These are phyloP conservation scores for Penicillium sp. DNA, from an alignment of 2,329 filamentous ascomycete genomes.

Conservation along the genomic window DNA sequence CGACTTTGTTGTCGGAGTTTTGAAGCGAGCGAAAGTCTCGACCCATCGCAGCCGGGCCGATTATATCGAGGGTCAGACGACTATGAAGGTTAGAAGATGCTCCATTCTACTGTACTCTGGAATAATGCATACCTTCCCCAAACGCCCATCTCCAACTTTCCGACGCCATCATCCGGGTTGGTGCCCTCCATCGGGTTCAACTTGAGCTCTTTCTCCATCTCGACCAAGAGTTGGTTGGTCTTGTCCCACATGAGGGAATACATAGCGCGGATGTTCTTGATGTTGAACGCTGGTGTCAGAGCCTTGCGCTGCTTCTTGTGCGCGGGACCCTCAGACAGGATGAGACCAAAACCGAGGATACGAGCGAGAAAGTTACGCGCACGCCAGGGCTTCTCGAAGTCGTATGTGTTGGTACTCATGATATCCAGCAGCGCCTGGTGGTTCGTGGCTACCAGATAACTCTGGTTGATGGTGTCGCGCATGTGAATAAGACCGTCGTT, in stretches of 20 bases:
- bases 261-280: conserved; percentile 35
- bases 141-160: conserved; percentile 34
- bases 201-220: conserved; percentile 30
- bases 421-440: conserved; percentile 47
- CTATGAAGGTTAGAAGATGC: conserved; percentile 9
- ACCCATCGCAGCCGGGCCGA: not conserved
- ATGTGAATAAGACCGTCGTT: conserved; percentile 55
- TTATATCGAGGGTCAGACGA: conserved; percentile 51
- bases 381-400: conserved; percentile 49
- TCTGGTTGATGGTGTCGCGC: conserved; percentile 43
- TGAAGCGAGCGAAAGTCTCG: conserved; percentile 48
- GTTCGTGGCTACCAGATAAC: conserved; percentile 29
- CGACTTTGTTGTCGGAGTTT: conserved; percentile 50
- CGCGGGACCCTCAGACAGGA: conserved; percentile 48
- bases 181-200: conserved; percentile 27
- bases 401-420: conserved; percentile 50
- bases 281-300: conserved; percentile 35
- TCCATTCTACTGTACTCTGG: too few relatives aligned
- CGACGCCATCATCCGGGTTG: conserved; percentile 16
- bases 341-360: conserved; percentile 49
- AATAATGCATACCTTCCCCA: conserved; percentile 27
- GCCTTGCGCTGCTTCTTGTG: conserved; percentile 46
- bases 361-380: conserved; percentile 43
- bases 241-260: conserved; percentile 38
- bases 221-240: conserved; percentile 31